Base-by-base conservation (phyloP, 441 rosid species). In the Gossypium trilobum region DNA sequence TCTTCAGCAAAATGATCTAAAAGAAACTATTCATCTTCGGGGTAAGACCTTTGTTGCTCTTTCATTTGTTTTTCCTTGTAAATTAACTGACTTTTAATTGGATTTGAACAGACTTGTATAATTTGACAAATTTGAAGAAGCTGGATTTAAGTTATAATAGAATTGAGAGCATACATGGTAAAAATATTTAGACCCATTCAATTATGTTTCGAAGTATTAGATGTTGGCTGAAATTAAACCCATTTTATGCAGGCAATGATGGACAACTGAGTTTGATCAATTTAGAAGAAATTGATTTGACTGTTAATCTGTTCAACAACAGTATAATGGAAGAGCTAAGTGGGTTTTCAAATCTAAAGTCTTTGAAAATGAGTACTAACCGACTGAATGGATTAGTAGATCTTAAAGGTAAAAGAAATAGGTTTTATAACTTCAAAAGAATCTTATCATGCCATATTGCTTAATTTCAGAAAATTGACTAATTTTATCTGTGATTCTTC, bases 221-320 rank as follows among this genome's bases (percentile, higher is more conserved):
- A 25, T 25, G 27, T 25, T 25, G 27, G 57, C 23, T 17, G 11
- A 52, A 52, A 6, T 52, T 25, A 25, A 0, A 33, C 2, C 3
- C 25, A 58, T 25, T 13, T 25, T 25, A 4, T 58, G 17, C 96
- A 87, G 80, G 98, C 86, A 72, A 92, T 82, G 96, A 90, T 22
- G 29, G 20, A 60, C 20, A 60, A 6, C 0, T n/a, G 0, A n/a
- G 5, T 36, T 4, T 33, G 42, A 1, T 61, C 4, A 61, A 27
- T 61, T 61, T 36, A 20, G 16, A 31, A 39, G 4, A 9, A 17
- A 42, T 65, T 42, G 19, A 44, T 44, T 20, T 65, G 31, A 20
- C 10, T 11, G 0, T 0, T 1, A 64, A 64, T 64, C 3, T 9
- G 10, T 42, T 64, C 31, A 64, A 64, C 22, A 64, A 42, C 31